Percentiles rank a stretch among this genome's conserved stretches.
These are phyloP conservation scores for Saccharomyces uvarum DNA, from an alignment of 1,139 yeast genomes.

Conservation along the genomic window DNA sequence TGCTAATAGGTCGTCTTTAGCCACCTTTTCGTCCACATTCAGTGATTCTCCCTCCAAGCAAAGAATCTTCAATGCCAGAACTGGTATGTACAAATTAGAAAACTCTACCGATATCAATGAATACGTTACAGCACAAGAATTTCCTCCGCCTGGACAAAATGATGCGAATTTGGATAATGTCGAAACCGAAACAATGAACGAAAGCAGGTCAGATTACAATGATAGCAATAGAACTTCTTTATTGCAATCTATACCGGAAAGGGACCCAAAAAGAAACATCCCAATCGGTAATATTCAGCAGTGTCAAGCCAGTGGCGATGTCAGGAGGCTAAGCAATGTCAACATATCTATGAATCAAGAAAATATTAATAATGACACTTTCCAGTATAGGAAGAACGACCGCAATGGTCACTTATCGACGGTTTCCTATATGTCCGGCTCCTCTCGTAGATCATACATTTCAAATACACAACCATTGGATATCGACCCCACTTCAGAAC, in stretches of 20 bases:
- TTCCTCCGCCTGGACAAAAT: conserved; percentile 7
- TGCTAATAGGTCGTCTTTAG: conserved; percentile 15
- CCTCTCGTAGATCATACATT: neutral
- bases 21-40: conserved; percentile 20
- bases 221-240: neutral
- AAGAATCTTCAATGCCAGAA: conserved; percentile 2
- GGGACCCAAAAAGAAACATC: conserved; percentile 2
- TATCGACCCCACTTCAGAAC: neutral
- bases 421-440: neutral
- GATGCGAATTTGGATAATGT: neutral
- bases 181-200: neutral
- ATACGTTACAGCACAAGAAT: conserved; percentile 25
- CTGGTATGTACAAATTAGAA: conserved; percentile 21
- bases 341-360: neutral
- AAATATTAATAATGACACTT: neutral
- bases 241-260: conserved; percentile 1
- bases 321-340: neutral
- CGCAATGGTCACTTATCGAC: neutral
- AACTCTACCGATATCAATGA: conserved; percentile 20
- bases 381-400: neutral
- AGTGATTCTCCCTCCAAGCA: conserved; percentile 23
- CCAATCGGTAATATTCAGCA: neutral
- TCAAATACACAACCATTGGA: neutral
- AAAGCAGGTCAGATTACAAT: neutral
- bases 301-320: neutral